Evolutionary conservation across 805 yeast genomes (phyloP).

Genomic region (Kluyveromyces nonfermentans): DNA sequence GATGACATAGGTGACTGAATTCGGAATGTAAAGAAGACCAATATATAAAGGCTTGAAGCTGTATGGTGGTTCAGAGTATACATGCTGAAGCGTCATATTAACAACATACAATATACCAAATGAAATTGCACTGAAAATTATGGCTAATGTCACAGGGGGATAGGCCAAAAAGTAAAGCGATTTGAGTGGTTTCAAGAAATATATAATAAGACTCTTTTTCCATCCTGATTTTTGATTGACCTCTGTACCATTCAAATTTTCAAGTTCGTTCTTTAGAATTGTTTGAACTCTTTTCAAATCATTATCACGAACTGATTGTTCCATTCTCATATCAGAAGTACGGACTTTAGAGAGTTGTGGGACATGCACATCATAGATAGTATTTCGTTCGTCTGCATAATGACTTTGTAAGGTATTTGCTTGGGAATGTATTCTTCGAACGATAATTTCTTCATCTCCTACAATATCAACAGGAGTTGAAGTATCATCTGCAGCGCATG

Average conservation of each 20-base stretch:
- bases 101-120: conserved; percentile 64
- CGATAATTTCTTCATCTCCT: conserved; percentile 3
- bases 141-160: conserved; percentile 66
- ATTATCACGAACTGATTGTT: conserved; percentile 12
- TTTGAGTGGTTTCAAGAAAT: conserved; percentile 49
- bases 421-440: conserved; percentile 13
- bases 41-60: conserved; percentile 54
- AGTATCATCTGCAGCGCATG: conserved; percentile 7
- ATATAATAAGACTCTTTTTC: conserved; percentile 34
- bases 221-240: conserved; percentile 3
- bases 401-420: conserved; percentile 9
- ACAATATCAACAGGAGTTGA: conserved; percentile 1
- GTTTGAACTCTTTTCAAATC: conserved; percentile 20
- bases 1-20: conserved; percentile 64
- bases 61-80: conserved; percentile 57
- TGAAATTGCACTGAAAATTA: conserved; percentile 58
- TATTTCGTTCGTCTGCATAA: conserved; percentile 5
- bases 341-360: conserved; percentile 19
- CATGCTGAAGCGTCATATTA: conserved; percentile 62
- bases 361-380: conserved; percentile 16
- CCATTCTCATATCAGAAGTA: conserved; percentile 13
- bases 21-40: conserved; percentile 76
- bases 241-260: conserved; percentile 9
- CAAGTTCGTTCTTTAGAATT: conserved; percentile 19
- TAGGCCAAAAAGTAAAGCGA: conserved; percentile 51